These are phyloP conservation scores for Plasmopara halstedii DNA, from an alignment of 352 stramenopile species.

Conservation along the genomic window DNA sequence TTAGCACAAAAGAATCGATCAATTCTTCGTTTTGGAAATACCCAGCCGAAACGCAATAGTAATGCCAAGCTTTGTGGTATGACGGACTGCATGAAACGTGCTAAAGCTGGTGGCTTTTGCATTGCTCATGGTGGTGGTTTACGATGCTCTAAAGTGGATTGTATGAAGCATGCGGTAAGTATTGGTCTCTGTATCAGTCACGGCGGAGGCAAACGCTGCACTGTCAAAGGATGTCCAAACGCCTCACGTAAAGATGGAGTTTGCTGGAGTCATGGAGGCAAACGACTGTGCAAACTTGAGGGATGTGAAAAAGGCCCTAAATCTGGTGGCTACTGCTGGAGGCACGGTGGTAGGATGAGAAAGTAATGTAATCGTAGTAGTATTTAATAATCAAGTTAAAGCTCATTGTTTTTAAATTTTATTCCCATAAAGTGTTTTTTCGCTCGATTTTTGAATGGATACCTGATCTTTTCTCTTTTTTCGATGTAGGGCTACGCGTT, in stretches of 20 bases:
- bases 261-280: slow-evolving; percentile 75
- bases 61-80: slow-evolving; percentile 76
- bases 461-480: neutral
- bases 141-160: slow-evolving; percentile 61
- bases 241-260: slow-evolving; percentile 76
- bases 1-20: slow-evolving; percentile 23
- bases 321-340: slow-evolving; percentile 79
- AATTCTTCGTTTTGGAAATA: slow-evolving; percentile 21
- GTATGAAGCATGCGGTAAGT: slow-evolving; percentile 76
- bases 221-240: slow-evolving; percentile 64
- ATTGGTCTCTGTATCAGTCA: slow-evolving; percentile 81
- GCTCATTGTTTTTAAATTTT: slow-evolving; percentile 5
- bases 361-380: no score
- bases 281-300: slow-evolving; percentile 71
- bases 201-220: slow-evolving; percentile 75
- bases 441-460: neutral
- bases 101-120: slow-evolving; percentile 73
- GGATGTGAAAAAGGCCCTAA: slow-evolving; percentile 79
- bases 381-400: slow-evolving; percentile 39
- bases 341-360: slow-evolving; percentile 75
- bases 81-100: slow-evolving; percentile 63
- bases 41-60: slow-evolving; percentile 33
- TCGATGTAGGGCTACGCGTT: no score
- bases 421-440: neutral
- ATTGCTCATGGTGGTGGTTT: slow-evolving; percentile 75